phyloP scores from a whole-genome alignment of 2,329 filamentous ascomycete species.

The Chrysosporium keratinophilum region DNA sequence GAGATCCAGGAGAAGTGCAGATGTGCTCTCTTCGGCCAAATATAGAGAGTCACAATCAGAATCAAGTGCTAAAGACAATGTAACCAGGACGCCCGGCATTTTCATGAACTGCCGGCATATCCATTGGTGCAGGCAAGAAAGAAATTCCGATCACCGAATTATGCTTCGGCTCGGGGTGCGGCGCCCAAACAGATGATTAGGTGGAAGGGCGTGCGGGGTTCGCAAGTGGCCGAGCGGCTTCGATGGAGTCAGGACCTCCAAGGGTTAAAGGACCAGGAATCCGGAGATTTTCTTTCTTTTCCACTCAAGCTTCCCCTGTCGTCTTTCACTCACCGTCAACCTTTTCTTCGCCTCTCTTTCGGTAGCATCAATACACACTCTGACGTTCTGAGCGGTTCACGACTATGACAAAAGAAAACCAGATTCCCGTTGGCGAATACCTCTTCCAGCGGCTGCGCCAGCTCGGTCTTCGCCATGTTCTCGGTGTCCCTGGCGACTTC shows the following conservation, averaged over 20 bases:
- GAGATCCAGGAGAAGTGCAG: not conserved
- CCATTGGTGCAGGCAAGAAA: not conserved
- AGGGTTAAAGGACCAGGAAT: not conserved
- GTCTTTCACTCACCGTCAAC: constrained; percentile 24
- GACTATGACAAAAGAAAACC: constrained; percentile 4
- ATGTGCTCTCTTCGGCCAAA: too few relatives aligned
- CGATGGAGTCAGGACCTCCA: not conserved
- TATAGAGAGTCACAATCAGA: too few relatives aligned
- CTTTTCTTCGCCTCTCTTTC: not conserved
- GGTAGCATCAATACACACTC: not conserved
- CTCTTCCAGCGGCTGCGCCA: constrained; percentile 16
- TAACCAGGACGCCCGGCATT: not conserved
- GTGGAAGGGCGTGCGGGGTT: constrained; percentile 8
- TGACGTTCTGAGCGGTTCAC: not conserved
- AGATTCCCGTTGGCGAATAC: constrained; percentile 16
- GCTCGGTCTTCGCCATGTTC: constrained; percentile 15
- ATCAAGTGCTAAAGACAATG: not conserved
- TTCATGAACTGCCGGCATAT: not conserved
- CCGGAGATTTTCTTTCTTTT: constrained; percentile 44
- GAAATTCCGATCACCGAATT: constrained; percentile 1
- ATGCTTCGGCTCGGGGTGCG: constrained; percentile 8
- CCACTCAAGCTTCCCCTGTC: constrained; percentile 67
- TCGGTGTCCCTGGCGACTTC: constrained; percentile 17
- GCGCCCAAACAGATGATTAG: constrained; percentile 7
- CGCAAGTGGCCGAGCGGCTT: constrained; percentile 6